Conservation (phyloP, 2,329 filamentous ascomycete species). For the Capronia epimyces region DNA sequence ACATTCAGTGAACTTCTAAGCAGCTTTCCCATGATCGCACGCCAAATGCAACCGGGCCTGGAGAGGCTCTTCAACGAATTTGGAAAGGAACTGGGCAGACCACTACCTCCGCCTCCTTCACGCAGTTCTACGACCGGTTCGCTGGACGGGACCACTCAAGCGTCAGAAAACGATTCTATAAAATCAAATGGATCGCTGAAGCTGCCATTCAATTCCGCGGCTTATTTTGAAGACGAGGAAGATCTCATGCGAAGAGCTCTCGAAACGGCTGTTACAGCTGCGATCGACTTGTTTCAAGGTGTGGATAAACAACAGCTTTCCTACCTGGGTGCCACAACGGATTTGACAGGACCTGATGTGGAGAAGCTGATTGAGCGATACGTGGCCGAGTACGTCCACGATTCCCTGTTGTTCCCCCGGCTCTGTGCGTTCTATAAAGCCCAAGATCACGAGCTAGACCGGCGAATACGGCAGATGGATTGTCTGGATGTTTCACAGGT, state of each 20-base stretch:
- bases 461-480: conserved; percentile 87
- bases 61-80: conserved; percentile 90
- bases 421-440: conserved; percentile 70
- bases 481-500: conserved; percentile 92
- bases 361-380: conserved; percentile 94
- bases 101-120: conserved; percentile 66
- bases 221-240: conserved; percentile 83
- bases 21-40: conserved; percentile 89
- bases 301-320: conserved; percentile 96
- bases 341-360: conserved; percentile 84
- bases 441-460: conserved; percentile 82
- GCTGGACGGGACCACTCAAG: conserved; percentile 28
- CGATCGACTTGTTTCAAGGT: conserved; percentile 90
- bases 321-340: conserved; percentile 82
- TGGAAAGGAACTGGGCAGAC: conserved; percentile 74
- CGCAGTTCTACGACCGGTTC: conserved; percentile 19
- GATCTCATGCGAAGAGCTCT: conserved; percentile 81
- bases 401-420: conserved; percentile 73
- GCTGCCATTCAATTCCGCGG: conserved; percentile 54
- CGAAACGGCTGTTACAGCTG: conserved; percentile 85
- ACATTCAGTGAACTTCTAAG: conserved; percentile 84
- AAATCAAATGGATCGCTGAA: conserved; percentile 38
- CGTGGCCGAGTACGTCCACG: conserved; percentile 86
- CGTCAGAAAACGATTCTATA: conserved; percentile 29
- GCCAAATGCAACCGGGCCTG: conserved; percentile 89